phyloP scores from a whole-genome alignment of 345 rosid species.

The Ailanthus altissimus region DNA sequence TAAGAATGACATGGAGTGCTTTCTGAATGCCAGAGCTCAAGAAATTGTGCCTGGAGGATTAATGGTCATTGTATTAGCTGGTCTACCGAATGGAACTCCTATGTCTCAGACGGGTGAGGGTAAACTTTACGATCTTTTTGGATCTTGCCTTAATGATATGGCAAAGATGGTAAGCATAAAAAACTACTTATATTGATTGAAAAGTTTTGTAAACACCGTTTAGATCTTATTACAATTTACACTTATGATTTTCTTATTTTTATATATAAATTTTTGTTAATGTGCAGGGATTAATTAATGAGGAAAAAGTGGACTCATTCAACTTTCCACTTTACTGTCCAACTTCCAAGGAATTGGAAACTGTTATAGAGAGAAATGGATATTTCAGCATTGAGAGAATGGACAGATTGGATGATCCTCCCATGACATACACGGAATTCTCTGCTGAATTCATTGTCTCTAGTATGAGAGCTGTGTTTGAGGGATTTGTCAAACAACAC shows the following conservation, averaged over 20 bases:
- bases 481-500: slow-evolving; percentile 16
- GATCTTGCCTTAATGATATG: slow-evolving; percentile 7
- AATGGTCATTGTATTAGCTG: background rate
- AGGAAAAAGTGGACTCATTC: slow-evolving; percentile 24
- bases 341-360: background rate
- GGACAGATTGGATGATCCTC: background rate
- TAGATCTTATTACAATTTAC: too few species aligned
- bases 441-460: background rate
- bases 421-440: background rate
- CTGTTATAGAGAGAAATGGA: background rate
- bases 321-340: slow-evolving; percentile 10
- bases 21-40: slow-evolving; percentile 18
- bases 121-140: background rate
- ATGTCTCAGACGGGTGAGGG: background rate
- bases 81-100: background rate
- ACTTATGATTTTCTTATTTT: background rate
- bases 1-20: slow-evolving; percentile 11
- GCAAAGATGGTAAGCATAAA: slow-evolving; percentile 5
- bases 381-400: slow-evolving; percentile 20
- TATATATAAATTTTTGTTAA: background rate
- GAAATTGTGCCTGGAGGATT: slow-evolving; percentile 21
- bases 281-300: slow-evolving; percentile 9
- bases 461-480: slow-evolving; percentile 12
- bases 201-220: too few species aligned
- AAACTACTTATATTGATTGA: background rate